phyloP scores from a whole-genome alignment of 1,284 basidiomycete genomes.

The Ustilago sp. region DNA sequence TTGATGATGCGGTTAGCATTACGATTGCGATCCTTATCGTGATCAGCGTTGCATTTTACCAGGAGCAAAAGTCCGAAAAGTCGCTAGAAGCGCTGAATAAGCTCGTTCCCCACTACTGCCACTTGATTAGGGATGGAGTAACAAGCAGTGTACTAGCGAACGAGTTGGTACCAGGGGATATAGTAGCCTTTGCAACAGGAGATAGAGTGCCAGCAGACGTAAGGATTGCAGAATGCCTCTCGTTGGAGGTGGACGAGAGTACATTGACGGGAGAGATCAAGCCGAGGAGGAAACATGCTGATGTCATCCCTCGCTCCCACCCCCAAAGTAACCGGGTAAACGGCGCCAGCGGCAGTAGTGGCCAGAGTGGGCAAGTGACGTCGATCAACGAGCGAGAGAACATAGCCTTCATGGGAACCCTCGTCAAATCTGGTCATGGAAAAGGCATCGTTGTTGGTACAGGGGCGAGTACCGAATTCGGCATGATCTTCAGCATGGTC shows the following conservation, averaged over 20 bases:
- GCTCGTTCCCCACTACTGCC: slow-evolving; percentile 94
- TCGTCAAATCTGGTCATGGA: slow-evolving; percentile 91
- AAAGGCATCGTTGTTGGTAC: slow-evolving; percentile 90
- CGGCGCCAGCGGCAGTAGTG: background rate
- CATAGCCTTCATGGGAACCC: slow-evolving; percentile 95
- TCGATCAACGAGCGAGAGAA: slow-evolving; percentile 86
- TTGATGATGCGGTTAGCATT: slow-evolving; percentile 93
- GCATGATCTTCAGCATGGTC: slow-evolving; percentile 97
- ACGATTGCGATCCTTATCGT: slow-evolving; percentile 93
- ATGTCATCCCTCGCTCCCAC: slow-evolving; percentile 68
- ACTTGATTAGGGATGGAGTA: slow-evolving; percentile 79
- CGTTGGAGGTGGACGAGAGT: slow-evolving; percentile 94
- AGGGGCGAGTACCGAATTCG: slow-evolving; percentile 90
- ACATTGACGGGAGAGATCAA: slow-evolving; percentile 93
- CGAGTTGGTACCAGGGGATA: slow-evolving; percentile 92
- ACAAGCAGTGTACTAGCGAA: slow-evolving; percentile 82
- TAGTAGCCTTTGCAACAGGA: slow-evolving; percentile 86
- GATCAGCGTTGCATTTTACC: slow-evolving; percentile 92
- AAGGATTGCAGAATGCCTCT: slow-evolving; percentile 80
- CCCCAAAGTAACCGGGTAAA: background rate
- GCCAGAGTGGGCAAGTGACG: slow-evolving; percentile 8
- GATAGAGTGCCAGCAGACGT: slow-evolving; percentile 95
- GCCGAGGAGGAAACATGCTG: slow-evolving; percentile 79
- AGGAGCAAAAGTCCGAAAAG: slow-evolving; percentile 94
- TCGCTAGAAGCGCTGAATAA: slow-evolving; percentile 94